These are phyloP conservation scores for Neolecta irregularis DNA, from an alignment of 1,139 yeast genomes.

Conservation along the genomic window DNA sequence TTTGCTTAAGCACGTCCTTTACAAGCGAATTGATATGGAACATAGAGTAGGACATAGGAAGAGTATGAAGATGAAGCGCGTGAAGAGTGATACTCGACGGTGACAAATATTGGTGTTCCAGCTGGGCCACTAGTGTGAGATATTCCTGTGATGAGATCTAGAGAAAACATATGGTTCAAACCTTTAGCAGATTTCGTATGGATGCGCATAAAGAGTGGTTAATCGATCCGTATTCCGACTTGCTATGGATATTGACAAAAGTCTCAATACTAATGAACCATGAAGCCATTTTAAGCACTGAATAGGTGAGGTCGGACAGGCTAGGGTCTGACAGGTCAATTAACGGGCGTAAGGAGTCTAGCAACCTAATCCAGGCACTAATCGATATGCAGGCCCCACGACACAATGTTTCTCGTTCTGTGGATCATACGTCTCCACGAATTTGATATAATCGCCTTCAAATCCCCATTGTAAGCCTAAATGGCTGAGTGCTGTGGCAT, in stretches of 20 bases:
- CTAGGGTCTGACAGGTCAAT: conserved; percentile 59
- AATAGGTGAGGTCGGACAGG: conserved; percentile 53
- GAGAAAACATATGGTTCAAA: not conserved
- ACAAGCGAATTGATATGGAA: conserved; percentile 45
- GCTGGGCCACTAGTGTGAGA: conserved; percentile 30
- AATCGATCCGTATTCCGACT: conserved; percentile 47
- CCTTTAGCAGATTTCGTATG: conserved; percentile 35
- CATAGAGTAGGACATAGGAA: conserved; percentile 29
- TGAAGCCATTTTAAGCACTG: conserved; percentile 47
- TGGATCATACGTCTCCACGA: conserved; percentile 45
- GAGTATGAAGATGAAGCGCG: conserved; percentile 31
- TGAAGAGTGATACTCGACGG: conserved; percentile 36
- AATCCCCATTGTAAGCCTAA: too few species aligned
- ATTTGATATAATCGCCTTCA: conserved; percentile 67
- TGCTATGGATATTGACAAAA: conserved; percentile 44
- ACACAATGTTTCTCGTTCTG: conserved; percentile 26
- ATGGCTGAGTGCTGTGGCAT: too few species aligned
- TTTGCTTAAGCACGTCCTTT: conserved; percentile 19
- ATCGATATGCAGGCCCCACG: conserved; percentile 43
- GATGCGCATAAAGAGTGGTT: conserved; percentile 58
- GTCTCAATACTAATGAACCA: conserved; percentile 39
- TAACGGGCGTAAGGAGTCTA: conserved; percentile 39
- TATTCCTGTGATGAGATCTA: conserved; percentile 27
- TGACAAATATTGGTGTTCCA: conserved; percentile 40
- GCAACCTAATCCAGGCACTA: not conserved